Evolutionary conservation across 1,139 yeast genomes (phyloP).

Genomic region (Insectozyma bohioensis): DNA sequence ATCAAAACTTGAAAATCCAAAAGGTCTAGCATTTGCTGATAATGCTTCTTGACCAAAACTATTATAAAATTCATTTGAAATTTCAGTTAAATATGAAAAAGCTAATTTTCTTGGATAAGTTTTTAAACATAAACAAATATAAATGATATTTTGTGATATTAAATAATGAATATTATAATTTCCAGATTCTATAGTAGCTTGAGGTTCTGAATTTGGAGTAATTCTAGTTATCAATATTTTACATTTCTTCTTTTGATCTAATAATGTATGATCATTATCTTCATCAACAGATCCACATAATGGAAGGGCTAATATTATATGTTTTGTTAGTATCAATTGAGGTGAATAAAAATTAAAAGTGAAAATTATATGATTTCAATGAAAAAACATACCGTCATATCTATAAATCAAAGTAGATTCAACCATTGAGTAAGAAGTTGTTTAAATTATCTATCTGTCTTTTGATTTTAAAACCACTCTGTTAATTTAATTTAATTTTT

Average conservation of each 20-base stretch:
- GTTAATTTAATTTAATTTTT: slow-evolving; percentile 3
- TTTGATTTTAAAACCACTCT: slow-evolving; percentile 4
- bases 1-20: slow-evolving; percentile 85
- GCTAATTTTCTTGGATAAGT: slow-evolving; percentile 88
- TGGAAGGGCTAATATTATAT: slow-evolving; percentile 81
- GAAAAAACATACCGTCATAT: slow-evolving; percentile 59
- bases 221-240: slow-evolving; percentile 76
- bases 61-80: slow-evolving; percentile 77
- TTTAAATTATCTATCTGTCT: no score
- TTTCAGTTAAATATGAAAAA: slow-evolving; percentile 80
- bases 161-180: slow-evolving; percentile 75
- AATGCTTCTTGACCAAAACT: slow-evolving; percentile 76
- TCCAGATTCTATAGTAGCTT: slow-evolving; percentile 85
- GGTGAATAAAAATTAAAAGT: background rate
- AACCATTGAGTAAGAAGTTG: slow-evolving; percentile 43
- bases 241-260: slow-evolving; percentile 82
- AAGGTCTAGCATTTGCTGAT: slow-evolving; percentile 70
- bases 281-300: slow-evolving; percentile 93
- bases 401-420: slow-evolving; percentile 72
- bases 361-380: background rate
- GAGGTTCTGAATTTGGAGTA: slow-evolving; percentile 77
- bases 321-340: slow-evolving; percentile 4
- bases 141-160: slow-evolving; percentile 62
- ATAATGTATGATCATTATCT: slow-evolving; percentile 49
- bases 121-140: slow-evolving; percentile 72